phyloP scores from a whole-genome alignment of 2,329 filamentous ascomycete species.

The Aspergillus calidoustus region DNA sequence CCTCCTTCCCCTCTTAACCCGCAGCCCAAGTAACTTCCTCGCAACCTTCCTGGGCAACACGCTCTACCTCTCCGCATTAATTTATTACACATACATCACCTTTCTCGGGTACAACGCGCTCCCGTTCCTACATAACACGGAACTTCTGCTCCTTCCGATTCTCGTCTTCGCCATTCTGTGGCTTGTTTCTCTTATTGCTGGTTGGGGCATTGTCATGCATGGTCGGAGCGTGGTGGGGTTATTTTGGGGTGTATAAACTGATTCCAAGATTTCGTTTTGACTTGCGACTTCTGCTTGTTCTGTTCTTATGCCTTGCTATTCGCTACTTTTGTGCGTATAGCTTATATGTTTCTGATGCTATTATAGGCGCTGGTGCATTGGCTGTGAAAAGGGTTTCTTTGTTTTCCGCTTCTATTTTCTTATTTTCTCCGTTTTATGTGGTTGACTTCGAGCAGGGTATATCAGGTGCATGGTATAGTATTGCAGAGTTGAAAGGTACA shows the following conservation, averaged over 20 bases:
- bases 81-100: conserved; percentile 70
- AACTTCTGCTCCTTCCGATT: conserved; percentile 66
- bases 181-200: conserved; percentile 55
- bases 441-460: not conserved
- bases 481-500: not conserved
- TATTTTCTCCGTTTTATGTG: not conserved
- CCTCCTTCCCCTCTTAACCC: conserved; percentile 63
- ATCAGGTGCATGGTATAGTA: conserved; percentile 3
- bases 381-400: not conserved
- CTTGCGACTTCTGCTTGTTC: not conserved
- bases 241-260: conserved; percentile 49
- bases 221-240: conserved; percentile 48
- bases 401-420: not conserved
- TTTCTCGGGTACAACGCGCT: conserved; percentile 72
- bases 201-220: conserved; percentile 52
- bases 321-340: not conserved
- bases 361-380: not conserved
- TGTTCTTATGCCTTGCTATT: not conserved
- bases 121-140: conserved; percentile 69
- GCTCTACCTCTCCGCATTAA: conserved; percentile 67
- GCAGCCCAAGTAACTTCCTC: conserved; percentile 46
- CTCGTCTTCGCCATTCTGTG: conserved; percentile 64
- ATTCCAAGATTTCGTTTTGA: not conserved
- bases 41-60: conserved; percentile 66
- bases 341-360: not conserved